phyloP scores from a whole-genome alignment of 1,284 basidiomycete genomes.

The Moniliophthora roreri region DNA sequence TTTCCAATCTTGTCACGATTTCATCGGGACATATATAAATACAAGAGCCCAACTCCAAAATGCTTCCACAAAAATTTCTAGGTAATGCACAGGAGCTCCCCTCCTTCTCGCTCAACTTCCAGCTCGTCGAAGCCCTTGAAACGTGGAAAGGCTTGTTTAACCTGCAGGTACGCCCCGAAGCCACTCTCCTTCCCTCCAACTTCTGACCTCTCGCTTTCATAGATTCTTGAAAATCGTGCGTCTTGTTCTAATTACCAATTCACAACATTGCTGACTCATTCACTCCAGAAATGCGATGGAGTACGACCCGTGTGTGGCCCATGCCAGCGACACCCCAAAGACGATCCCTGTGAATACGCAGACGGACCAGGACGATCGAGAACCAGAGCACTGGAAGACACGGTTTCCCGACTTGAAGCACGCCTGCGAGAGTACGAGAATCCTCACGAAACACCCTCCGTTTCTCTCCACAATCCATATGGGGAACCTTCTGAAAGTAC shows the following conservation, averaged over 20 bases:
- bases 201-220: background rate
- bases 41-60: background rate
- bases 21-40: background rate
- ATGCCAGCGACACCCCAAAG: slow-evolving; percentile 17
- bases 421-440: slow-evolving; percentile 19
- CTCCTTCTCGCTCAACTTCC: background rate
- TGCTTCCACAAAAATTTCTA: background rate
- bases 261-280: background rate
- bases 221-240: slow-evolving; percentile 19
- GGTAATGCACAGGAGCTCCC: background rate
- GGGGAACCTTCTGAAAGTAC: slow-evolving; percentile 2
- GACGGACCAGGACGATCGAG: slow-evolving; percentile 18
- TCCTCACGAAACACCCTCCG: slow-evolving; percentile 12
- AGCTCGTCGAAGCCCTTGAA: slow-evolving; percentile 14
- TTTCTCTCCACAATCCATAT: slow-evolving; percentile 11
- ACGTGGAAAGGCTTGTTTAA: slow-evolving; percentile 18
- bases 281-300: slow-evolving; percentile 20
- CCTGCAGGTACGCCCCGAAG: slow-evolving; percentile 12
- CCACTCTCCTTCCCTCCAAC: background rate
- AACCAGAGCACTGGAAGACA: slow-evolving; percentile 16
- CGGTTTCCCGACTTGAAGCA: slow-evolving; percentile 16
- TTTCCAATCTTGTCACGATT: background rate
- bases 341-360: slow-evolving; percentile 20
- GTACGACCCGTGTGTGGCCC: slow-evolving; percentile 18
- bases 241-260: background rate